A percentile compares a stretch with the other conserved stretches of the same genome.
Evolutionary conservation across 2,329 filamentous ascomycete genomes (phyloP).

Genomic region (Ceratocystis cubensis): DNA sequence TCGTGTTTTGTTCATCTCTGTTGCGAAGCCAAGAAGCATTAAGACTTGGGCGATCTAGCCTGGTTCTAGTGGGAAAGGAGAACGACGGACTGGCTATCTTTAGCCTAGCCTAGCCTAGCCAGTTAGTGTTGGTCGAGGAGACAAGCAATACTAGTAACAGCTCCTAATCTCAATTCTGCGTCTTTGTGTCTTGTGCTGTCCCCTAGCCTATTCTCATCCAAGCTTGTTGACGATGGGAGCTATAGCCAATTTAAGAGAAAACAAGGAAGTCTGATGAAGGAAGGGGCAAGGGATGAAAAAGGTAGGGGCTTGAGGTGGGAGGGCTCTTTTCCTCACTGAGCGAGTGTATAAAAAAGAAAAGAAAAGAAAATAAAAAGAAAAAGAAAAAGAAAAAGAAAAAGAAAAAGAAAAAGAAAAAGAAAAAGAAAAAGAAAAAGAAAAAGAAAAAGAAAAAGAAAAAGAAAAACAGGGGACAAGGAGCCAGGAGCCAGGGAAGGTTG

Average conservation of each 20-base stretch:
- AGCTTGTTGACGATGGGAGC: neutral
- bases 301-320: neutral
- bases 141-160: no score
- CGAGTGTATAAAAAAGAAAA: neutral
- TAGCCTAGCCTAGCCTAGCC: neutral
- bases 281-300: neutral
- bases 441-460: neutral
- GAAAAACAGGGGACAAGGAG: neutral
- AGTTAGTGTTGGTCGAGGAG: neutral
- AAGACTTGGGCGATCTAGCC: neutral
- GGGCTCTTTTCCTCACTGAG: neutral
- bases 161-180: neutral
- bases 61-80: neutral
- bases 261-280: neutral
- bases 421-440: neutral
- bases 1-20: neutral
- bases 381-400: neutral
- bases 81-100: neutral
- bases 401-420: neutral
- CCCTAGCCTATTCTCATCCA: neutral
- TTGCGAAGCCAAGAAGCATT: neutral
- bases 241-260: conserved; percentile 8
- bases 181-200: neutral
- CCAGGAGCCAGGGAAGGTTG: neutral
- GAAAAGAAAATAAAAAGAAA: neutral